Base-by-base conservation (phyloP, 768 basidiomycete species). In the Lentinula guzmanii region DNA sequence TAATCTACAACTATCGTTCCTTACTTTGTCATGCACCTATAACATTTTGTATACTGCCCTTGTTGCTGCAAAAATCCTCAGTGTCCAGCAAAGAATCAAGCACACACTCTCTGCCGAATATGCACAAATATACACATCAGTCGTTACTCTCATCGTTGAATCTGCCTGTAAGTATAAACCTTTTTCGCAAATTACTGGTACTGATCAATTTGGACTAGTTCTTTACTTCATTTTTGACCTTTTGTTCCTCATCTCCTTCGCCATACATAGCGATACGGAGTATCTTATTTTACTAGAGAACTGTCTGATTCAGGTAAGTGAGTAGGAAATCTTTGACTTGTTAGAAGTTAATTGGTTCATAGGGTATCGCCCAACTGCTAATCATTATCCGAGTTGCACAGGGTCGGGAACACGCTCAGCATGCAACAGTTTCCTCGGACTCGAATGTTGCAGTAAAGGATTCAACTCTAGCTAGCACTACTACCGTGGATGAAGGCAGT, bases 281-380 rank as follows among this genome's bases (percentile, higher is more conserved):
- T 68, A 71, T 55, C 63, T 71, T 3, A 67, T 71, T 3, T 63
- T 75, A 21, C 28, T 72, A 28, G 60, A 66, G n/a, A 50, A 76
- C 18, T 67, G 67, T 33, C 66, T 71, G 16, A 62, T 70, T 33
- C 70, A 70, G 67, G 71, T 70, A 13, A 43, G 70, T 46, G 6
- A 11, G 6, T 6, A 24, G 11, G 7, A 24, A 21, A 48, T 48
- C 8, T 48, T 18, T 8, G 46, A 48, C n/a, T 48, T 48, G 28
- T 28, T 28, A 28, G 28, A 28, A 28, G 28, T 28, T 28, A 28
- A 13, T 52, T 24, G 24, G 11, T 28, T 52, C 24, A 6, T 18
- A 52, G 50, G 50, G 50, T 24, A 52, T 52, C 16, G 50, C 50
- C 31, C 50, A 52, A 28, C 28, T 52, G 11, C 50, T 52, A 6